A percentile compares a stretch with the other conserved stretches of the same genome.
Conservation (phyloP, 2,329 filamentous ascomycete genomes). For the Botryosphaeria dothidea region DNA sequence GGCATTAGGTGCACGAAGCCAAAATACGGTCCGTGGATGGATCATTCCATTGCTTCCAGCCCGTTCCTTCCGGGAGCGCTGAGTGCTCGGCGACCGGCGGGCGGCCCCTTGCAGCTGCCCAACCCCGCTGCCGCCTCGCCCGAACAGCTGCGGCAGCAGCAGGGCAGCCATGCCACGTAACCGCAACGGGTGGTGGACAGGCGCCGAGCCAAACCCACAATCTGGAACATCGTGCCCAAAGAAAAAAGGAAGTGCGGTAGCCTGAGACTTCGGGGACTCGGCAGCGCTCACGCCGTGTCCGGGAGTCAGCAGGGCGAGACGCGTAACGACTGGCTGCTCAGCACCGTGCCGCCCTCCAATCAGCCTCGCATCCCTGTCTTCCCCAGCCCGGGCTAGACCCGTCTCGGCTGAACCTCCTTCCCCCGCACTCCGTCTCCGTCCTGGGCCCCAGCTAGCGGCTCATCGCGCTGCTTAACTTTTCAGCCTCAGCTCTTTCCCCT, state of each 20-base stretch:
- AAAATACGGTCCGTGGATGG: background rate
- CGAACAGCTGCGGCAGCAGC: background rate
- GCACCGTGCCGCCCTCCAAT: background rate
- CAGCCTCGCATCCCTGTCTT: background rate
- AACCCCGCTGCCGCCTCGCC: conserved; percentile 6
- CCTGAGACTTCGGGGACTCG: background rate
- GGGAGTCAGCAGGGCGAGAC: background rate
- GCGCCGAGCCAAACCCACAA: background rate
- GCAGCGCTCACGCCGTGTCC: background rate
- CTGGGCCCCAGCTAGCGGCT: background rate
- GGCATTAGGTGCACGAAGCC: conserved; percentile 3
- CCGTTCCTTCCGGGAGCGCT: conserved; percentile 4
- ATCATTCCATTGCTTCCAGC: conserved; percentile 4
- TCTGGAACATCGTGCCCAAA: background rate
- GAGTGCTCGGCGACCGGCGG: background rate
- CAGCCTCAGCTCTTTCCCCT: background rate
- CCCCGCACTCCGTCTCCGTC: background rate
- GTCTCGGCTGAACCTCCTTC: background rate
- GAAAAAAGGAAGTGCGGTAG: background rate
- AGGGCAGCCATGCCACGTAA: background rate
- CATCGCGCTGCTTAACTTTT: background rate
- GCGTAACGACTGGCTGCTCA: background rate
- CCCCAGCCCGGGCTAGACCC: background rate
- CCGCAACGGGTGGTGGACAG: background rate
- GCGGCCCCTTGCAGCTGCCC: conserved; percentile 15